phyloP scores from a whole-genome alignment of 2,329 filamentous ascomycete genomes.

The Aspergillus fischeri region DNA sequence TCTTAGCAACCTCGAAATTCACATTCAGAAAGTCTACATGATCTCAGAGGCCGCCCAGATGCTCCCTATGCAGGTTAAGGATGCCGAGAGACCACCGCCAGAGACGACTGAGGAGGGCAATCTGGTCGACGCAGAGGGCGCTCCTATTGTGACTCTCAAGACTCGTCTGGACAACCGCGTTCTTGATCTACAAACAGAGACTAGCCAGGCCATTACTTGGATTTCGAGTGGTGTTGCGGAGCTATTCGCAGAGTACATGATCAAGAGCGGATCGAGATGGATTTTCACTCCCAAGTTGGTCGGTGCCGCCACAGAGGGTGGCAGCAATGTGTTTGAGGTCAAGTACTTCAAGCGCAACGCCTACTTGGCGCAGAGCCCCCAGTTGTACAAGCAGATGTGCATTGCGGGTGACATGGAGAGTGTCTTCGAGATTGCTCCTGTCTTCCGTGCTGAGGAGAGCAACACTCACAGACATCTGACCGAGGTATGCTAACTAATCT shows the following conservation, averaged over 20 bases:
- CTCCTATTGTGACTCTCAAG: slow-evolving; percentile 72
- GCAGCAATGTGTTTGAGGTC: slow-evolving; percentile 84
- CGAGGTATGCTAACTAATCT: slow-evolving; percentile 40
- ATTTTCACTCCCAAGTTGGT: slow-evolving; percentile 90
- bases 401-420: slow-evolving; percentile 60
- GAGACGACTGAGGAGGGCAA: slow-evolving; percentile 43
- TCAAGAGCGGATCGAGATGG: slow-evolving; percentile 68
- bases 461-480: slow-evolving; percentile 65
- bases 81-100: slow-evolving; percentile 47
- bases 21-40: slow-evolving; percentile 80
- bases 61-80: slow-evolving; percentile 58
- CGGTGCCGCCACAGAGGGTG: slow-evolving; percentile 86
- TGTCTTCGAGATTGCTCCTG: slow-evolving; percentile 62
- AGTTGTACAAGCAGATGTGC: slow-evolving; percentile 66
- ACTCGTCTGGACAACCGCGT: slow-evolving; percentile 88
- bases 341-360: slow-evolving; percentile 85
- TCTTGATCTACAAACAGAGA: slow-evolving; percentile 85
- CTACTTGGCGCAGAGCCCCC: slow-evolving; percentile 61
- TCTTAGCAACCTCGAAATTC: slow-evolving; percentile 76
- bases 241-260: slow-evolving; percentile 76
- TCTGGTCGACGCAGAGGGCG: slow-evolving; percentile 48
- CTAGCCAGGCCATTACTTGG: slow-evolving; percentile 82
- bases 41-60: slow-evolving; percentile 61
- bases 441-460: slow-evolving; percentile 65
- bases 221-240: slow-evolving; percentile 63